Conservation (phyloP, 495 filamentous ascomycete species). For the Articulospora tetracladia region DNA sequence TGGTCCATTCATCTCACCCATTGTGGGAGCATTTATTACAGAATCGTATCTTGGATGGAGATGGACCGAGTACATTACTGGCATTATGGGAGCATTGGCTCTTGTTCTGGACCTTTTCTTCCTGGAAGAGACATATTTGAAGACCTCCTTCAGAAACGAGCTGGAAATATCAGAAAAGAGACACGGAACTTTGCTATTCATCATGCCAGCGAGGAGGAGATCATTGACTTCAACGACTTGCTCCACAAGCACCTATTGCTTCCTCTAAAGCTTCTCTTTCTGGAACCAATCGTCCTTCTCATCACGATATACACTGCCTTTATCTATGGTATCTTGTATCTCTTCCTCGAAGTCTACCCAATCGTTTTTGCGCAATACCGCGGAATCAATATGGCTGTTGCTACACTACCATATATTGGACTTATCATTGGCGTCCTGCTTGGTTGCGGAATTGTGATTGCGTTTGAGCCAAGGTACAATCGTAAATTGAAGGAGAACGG, state of each 20-base stretch:
- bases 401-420: constrained; percentile 11
- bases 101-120: constrained; percentile 53
- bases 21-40: constrained; percentile 68
- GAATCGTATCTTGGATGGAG: constrained; percentile 64
- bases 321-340: constrained; percentile 41
- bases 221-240: constrained; percentile 56
- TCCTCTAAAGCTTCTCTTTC: constrained; percentile 40
- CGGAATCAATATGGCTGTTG: constrained; percentile 12
- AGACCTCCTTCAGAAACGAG: constrained; percentile 60
- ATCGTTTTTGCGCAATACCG: constrained; percentile 15
- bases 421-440: constrained; percentile 12
- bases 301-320: constrained; percentile 43
- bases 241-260: constrained; percentile 23
- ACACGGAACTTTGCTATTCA: constrained; percentile 67
- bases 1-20: constrained; percentile 66
- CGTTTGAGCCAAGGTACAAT: constrained; percentile 40
- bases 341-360: constrained; percentile 34
- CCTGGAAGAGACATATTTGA: constrained; percentile 62
- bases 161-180: constrained; percentile 53
- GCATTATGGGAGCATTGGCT: constrained; percentile 50
- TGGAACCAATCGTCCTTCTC: constrained; percentile 42
- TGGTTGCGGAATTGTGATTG: constrained; percentile 31
- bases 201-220: constrained; percentile 65
- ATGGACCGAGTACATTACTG: constrained; percentile 50
- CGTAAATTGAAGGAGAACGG: constrained; percentile 25